Percentiles rank a stretch among this genome's conserved stretches.
phyloP scores from a whole-genome alignment of 129 eudicot species.

The Chrysanthemum lavandulifolium region DNA sequence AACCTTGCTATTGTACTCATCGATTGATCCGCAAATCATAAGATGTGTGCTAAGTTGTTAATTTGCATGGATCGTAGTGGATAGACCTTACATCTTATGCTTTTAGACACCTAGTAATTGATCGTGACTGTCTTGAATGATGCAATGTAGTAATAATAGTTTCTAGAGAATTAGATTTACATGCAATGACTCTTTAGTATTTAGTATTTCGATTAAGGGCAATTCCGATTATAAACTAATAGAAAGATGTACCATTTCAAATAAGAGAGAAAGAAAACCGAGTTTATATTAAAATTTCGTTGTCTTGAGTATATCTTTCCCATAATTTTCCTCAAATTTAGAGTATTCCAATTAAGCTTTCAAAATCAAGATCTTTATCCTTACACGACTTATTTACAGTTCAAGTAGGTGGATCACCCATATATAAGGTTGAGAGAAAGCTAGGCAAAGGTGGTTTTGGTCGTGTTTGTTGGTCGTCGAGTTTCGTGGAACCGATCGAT shows the following conservation, averaged over 20 bases:
- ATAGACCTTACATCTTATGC: not conserved
- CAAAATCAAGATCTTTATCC: not conserved
- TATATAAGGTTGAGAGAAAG: conserved; percentile 66
- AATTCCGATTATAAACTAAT: not conserved
- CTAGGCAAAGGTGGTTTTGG: conserved; percentile 82
- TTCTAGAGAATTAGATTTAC: not conserved
- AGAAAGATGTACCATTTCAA: not conserved
- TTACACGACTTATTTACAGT: conserved; percentile 43
- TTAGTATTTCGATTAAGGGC: not conserved
- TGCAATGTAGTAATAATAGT: not conserved
- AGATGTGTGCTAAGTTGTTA: too few species aligned
- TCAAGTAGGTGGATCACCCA: conserved; percentile 73
- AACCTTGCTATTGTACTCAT: not conserved
- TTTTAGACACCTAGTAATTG: not conserved
- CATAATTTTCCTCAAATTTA: not conserved
- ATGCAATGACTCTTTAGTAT: too few species aligned
- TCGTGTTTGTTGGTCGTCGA: too few species aligned
- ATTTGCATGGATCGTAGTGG: not conserved
- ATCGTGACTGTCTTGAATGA: not conserved
- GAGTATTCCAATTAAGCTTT: conserved; percentile 2
- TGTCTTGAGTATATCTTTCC: not conserved
- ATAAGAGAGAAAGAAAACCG: not conserved
- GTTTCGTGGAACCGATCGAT: too few species aligned
- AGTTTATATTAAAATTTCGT: not conserved
- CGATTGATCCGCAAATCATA: not conserved